Evolutionary conservation across 805 yeast species (phyloP), one percentile per base, ranked within the genome.

Genomic region (Candida ulmi): DNA sequence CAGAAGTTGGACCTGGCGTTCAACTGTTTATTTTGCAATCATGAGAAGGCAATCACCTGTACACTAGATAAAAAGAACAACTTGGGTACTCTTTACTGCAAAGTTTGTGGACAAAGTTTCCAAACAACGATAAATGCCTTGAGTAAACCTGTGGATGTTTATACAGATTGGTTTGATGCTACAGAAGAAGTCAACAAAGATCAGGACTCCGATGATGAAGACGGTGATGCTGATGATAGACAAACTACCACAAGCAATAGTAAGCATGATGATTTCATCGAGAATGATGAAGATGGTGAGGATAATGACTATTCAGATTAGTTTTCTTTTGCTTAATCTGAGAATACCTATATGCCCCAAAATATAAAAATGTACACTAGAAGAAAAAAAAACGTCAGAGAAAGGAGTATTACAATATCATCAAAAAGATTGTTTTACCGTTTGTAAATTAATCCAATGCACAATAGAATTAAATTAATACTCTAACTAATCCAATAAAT

Each of bases 91-190:
- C 64, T 93, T 43, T 79, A 76, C 46, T 91, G 99, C 62, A 93
- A 93, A 58, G 83, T 88, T 26, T 91, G 99, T 60, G 97, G 97
- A 0, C 97, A 90, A 61, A 74, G 78, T 29, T 91, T 93, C 68
- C 97, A 90, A 60, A 78, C 95, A 4, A 78, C 88, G 35, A 87
- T 90, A 50, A 87, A 87, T 60, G 76, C 66, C 2, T 50, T 69
- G 13, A 78, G 88, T 13, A 96, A 86, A 42, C 96, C 99, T 0
- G 88, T 91, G 31, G 99, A 91, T 63, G 84, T 91, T 13, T 91
- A 91, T 58, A 83, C 95, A 36, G 98, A 91, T 60, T 91, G 99
- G 99, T 88, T 88, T 38, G 99, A 91, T 68, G 98, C 98, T 38
- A 93, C 91, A 0, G 86, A 83, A 48, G 87, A 82, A 34, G 74